A percentile compares a stretch with the other conserved stretches of the same genome.
These are phyloP conservation scores for Marsdenia floribunda DNA, from an alignment of 257 asterid genomes.

Conservation along the genomic window DNA sequence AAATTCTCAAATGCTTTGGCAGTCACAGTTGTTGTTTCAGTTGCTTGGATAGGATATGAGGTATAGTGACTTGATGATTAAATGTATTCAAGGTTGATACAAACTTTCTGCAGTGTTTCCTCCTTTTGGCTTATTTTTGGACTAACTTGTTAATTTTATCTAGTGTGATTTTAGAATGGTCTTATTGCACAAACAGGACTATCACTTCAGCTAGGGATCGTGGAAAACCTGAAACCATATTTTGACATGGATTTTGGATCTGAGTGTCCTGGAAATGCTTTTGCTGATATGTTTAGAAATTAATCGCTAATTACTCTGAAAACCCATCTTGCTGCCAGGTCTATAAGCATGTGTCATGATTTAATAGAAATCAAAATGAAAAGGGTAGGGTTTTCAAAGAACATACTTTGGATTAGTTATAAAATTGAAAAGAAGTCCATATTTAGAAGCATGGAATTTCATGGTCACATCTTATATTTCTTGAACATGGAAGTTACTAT, in stretches of 20 bases:
- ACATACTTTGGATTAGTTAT: background rate
- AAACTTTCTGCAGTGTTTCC: background rate
- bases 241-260: background rate
- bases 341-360: background rate
- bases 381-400: background rate
- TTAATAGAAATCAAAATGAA: background rate
- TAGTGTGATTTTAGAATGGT: background rate
- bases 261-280: background rate
- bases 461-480: background rate
- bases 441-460: background rate
- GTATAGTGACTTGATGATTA: conserved; percentile 35
- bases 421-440: background rate
- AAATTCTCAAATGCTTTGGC: conserved; percentile 93
- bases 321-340: background rate
- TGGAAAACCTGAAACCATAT: background rate
- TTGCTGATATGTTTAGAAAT: background rate
- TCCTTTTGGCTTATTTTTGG: background rate
- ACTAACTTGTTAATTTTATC: background rate
- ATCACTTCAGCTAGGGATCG: background rate
- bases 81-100: background rate
- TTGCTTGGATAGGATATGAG: conserved; percentile 95
- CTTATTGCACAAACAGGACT: background rate
- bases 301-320: background rate
- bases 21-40: conserved; percentile 66
- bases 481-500: background rate